Conservation (phyloP, 345 rosid species). For the Punica granatum region DNA sequence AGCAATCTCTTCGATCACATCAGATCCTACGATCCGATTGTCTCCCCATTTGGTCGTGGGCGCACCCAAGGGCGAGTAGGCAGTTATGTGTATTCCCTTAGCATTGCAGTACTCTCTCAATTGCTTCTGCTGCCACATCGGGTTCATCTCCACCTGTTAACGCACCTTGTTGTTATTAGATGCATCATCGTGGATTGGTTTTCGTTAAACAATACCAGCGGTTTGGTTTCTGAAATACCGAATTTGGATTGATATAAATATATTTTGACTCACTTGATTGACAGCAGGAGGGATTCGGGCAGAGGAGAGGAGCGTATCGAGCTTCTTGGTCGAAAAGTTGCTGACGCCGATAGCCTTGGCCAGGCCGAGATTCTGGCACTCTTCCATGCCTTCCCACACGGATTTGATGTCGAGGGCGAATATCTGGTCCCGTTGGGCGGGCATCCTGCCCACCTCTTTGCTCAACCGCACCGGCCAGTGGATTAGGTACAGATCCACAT, state of each 20-base stretch:
- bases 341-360: conserved; percentile 25
- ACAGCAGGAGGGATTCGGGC: conserved; percentile 25
- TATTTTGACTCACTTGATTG: conserved; percentile 13
- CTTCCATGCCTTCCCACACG: conserved; percentile 37
- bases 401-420: conserved; percentile 17
- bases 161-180: no score
- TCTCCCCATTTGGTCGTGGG: conserved; percentile 15
- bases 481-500: conserved; percentile 27
- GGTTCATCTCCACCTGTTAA: conserved; percentile 25
- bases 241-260: no score
- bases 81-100: conserved; percentile 18
- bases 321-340: conserved; percentile 18
- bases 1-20: conserved; percentile 17
- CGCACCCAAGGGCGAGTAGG: conserved; percentile 22
- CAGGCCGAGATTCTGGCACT: conserved; percentile 18
- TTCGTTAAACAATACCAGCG: not conserved
- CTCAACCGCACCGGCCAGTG: conserved; percentile 26
- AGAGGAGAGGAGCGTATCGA: conserved; percentile 14
- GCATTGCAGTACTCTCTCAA: conserved; percentile 18
- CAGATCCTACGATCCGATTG: conserved; percentile 8
- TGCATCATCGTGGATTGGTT: not conserved
- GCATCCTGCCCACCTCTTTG: conserved; percentile 9
- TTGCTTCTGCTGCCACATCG: conserved; percentile 22
- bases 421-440: conserved; percentile 9
- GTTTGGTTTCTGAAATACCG: no score